Conservation (phyloP, 2,329 filamentous ascomycete genomes). For the Phaeosphaeriaceae sp. region DNA sequence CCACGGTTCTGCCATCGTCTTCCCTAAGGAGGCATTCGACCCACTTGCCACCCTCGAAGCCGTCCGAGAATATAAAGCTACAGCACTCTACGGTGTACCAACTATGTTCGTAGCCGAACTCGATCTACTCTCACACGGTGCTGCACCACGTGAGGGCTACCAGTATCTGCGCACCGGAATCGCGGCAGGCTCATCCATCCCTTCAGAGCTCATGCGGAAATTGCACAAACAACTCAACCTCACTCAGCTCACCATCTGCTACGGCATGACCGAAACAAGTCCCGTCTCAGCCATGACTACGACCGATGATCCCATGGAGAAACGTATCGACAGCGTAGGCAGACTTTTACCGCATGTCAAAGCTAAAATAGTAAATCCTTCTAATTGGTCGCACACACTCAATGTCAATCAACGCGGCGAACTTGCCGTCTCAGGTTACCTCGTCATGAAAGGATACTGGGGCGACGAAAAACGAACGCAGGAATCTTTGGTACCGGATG, state of each 20-base stretch:
- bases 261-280: conserved; percentile 92
- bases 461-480: conserved; percentile 71
- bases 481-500: conserved; percentile 68
- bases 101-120: conserved; percentile 95
- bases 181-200: conserved; percentile 84
- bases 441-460: conserved; percentile 92
- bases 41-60: conserved; percentile 71
- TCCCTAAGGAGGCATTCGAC: conserved; percentile 87
- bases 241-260: conserved; percentile 86
- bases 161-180: conserved; percentile 83
- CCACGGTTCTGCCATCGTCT: conserved; percentile 79
- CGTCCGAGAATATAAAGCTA: conserved; percentile 68
- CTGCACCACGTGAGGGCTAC: conserved; percentile 58
- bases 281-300: conserved; percentile 80
- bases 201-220: conserved; percentile 77
- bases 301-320: conserved; percentile 74
- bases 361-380: conserved; percentile 76
- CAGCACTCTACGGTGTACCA: conserved; percentile 83
- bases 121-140: conserved; percentile 69
- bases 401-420: conserved; percentile 75
- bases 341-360: conserved; percentile 81
- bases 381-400: conserved; percentile 65
- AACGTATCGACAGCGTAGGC: conserved; percentile 78
- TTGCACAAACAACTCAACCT: conserved; percentile 78
- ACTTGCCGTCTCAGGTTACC: conserved; percentile 81